Conservation (phyloP, 1,284 basidiomycete species). For the Phylloboletellus chloephorus region DNA sequence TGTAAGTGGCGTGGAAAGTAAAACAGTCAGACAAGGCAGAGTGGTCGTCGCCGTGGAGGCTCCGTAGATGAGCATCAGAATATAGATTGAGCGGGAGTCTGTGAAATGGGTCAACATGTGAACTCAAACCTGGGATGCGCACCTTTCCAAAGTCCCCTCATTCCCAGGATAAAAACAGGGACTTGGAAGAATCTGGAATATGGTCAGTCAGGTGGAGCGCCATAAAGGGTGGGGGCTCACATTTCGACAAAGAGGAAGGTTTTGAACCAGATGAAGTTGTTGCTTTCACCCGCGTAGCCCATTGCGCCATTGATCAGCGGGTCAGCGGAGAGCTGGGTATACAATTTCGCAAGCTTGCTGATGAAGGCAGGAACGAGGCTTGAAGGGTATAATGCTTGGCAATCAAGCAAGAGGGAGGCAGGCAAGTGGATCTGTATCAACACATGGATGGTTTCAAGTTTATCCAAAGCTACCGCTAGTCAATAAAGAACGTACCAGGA, state of each 20-base stretch:
- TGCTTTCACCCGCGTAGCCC: constrained; percentile 37
- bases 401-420: constrained; percentile 59
- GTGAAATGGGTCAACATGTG: constrained; percentile 4
- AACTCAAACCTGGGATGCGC: background rate
- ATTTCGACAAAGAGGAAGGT: constrained; percentile 58
- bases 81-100: constrained; percentile 47
- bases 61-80: constrained; percentile 64
- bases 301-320: constrained; percentile 55
- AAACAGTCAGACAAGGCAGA: constrained; percentile 59
- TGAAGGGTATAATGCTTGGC: constrained; percentile 63
- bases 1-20: constrained; percentile 46
- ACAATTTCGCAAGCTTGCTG: constrained; percentile 39
- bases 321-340: constrained; percentile 52
- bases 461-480: background rate
- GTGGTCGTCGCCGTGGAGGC: constrained; percentile 76
- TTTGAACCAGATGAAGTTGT: constrained; percentile 57
- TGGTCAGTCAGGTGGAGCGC: constrained; percentile 21
- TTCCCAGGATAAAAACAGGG: constrained; percentile 68
- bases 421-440: constrained; percentile 54
- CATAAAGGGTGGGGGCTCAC: constrained; percentile 30
- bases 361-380: constrained; percentile 44
- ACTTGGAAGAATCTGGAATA: constrained; percentile 62
- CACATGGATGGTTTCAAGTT: background rate
- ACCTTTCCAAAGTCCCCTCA: constrained; percentile 64
- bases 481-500: constrained; percentile 40